Evolutionary conservation across 352 stramenopile genomes (phyloP).

Genomic region (Pythium aristosporum): DNA sequence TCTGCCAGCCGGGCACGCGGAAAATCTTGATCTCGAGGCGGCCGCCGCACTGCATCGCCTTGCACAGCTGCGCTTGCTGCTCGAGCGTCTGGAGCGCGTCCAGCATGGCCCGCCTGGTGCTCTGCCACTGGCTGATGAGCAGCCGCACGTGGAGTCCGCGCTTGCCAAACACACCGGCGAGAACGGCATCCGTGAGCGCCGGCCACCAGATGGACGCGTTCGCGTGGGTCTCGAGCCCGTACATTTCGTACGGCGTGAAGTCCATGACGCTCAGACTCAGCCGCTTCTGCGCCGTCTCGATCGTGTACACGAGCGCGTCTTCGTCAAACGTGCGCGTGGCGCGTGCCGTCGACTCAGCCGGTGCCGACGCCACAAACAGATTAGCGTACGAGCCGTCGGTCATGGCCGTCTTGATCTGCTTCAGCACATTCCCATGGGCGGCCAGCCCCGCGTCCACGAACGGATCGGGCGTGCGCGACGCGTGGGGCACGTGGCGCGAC

Average conservation of each 20-base stretch:
- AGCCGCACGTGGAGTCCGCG: slow-evolving; percentile 49
- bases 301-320: slow-evolving; percentile 73
- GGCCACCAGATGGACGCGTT: slow-evolving; percentile 63
- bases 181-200: slow-evolving; percentile 57
- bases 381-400: slow-evolving; percentile 20
- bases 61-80: slow-evolving; percentile 48
- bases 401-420: slow-evolving; percentile 44
- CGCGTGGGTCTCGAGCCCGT: slow-evolving; percentile 35
- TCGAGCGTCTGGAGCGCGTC: slow-evolving; percentile 45
- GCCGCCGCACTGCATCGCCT: slow-evolving; percentile 42
- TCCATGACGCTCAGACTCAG: slow-evolving; percentile 84
- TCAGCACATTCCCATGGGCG: slow-evolving; percentile 48
- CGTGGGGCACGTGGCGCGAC: slow-evolving; percentile 46
- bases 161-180: slow-evolving; percentile 58
- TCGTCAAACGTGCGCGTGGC: slow-evolving; percentile 64
- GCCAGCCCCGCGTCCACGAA: slow-evolving; percentile 47
- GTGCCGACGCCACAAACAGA: slow-evolving; percentile 66
- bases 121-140: slow-evolving; percentile 78
- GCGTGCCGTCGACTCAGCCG: slow-evolving; percentile 51
- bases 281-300: slow-evolving; percentile 46
- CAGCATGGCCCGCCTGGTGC: slow-evolving; percentile 59
- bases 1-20: slow-evolving; percentile 69
- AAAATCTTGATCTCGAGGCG: slow-evolving; percentile 73
- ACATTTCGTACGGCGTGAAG: slow-evolving; percentile 73
- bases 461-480: slow-evolving; percentile 37